Percentiles rank a stretch among this genome's conserved stretches.
Conservation (phyloP, 1,284 basidiomycete species). For the Cryptococcus jaspeensis region DNA sequence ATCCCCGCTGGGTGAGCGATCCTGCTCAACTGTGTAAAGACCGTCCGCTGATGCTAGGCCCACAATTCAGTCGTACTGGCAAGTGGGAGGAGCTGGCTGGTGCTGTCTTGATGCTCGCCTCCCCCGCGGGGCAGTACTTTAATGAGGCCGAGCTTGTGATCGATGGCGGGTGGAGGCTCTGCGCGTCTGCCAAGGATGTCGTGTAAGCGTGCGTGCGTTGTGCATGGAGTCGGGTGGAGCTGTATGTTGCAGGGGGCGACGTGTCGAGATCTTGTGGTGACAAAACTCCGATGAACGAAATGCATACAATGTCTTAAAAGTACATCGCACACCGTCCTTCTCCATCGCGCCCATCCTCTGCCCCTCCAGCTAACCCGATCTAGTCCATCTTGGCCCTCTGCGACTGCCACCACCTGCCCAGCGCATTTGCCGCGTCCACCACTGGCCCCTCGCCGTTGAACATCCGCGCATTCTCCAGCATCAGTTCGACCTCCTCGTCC, state of each 20-base stretch:
- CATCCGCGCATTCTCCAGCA: constrained; percentile 47
- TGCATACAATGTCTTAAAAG: no score
- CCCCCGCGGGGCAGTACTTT: constrained; percentile 26
- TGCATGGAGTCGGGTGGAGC: no score
- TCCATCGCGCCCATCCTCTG: no score
- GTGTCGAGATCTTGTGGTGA: no score
- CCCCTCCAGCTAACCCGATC: background rate
- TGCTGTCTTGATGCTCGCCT: constrained; percentile 29
- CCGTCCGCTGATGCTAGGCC: background rate
- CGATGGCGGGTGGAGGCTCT: constrained; percentile 32
- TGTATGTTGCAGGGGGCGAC: no score
- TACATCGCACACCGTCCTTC: no score
- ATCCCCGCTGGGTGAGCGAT: constrained; percentile 26
- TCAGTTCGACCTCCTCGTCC: constrained; percentile 47
- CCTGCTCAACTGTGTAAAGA: background rate
- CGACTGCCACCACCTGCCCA: constrained; percentile 40
- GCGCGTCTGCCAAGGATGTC: constrained; percentile 24
- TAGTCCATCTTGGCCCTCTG: constrained; percentile 41
- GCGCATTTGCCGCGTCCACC: constrained; percentile 34
- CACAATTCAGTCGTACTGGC: constrained; percentile 24
- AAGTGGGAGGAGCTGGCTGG: constrained; percentile 31
- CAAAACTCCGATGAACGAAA: no score
- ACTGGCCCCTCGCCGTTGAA: constrained; percentile 46
- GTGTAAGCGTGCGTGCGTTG: no score
- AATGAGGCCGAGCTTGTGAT: constrained; percentile 25